Conservation (phyloP, 192 early-diverging fungal genomes). For the Chytriomyces sp. region DNA sequence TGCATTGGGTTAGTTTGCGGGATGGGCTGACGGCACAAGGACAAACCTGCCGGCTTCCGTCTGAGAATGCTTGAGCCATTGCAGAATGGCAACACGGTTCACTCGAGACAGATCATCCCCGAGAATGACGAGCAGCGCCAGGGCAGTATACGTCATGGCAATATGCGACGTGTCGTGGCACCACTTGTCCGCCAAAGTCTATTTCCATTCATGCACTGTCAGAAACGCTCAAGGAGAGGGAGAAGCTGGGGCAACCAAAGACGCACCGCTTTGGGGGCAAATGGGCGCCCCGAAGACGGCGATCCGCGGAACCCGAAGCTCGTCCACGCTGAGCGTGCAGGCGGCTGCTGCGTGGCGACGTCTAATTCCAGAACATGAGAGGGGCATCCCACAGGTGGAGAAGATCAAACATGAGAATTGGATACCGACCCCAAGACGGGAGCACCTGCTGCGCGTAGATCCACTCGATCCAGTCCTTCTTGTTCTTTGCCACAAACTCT, state of each 20-base stretch:
- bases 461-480: constrained; percentile 85
- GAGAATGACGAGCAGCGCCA: constrained; percentile 75
- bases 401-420: constrained; percentile 9
- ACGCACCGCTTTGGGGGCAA: constrained; percentile 50
- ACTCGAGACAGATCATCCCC: constrained; percentile 89
- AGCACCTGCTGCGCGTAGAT: constrained; percentile 88
- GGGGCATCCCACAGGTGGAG: constrained; percentile 2
- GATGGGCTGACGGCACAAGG: constrained; percentile 18
- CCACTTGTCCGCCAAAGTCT: constrained; percentile 16
- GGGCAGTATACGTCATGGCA: constrained; percentile 87
- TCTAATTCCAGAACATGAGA: constrained; percentile 2
- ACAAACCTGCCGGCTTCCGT: constrained; percentile 71
- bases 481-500: constrained; percentile 53
- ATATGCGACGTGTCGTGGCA: constrained; percentile 38
- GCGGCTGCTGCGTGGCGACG: neutral
- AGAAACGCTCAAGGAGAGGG: no score
- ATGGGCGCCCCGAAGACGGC: constrained; percentile 64
- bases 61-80: constrained; percentile 67
- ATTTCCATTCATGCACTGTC: no score
- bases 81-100: constrained; percentile 66
- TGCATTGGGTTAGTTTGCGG: no score
- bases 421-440: constrained; percentile 19
- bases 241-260: no score
- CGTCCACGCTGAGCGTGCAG: neutral
- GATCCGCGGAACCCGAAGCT: constrained; percentile 74